Base-by-base conservation (phyloP, 1,139 yeast genomes). In the Debaryomyces psychrophilus region DNA sequence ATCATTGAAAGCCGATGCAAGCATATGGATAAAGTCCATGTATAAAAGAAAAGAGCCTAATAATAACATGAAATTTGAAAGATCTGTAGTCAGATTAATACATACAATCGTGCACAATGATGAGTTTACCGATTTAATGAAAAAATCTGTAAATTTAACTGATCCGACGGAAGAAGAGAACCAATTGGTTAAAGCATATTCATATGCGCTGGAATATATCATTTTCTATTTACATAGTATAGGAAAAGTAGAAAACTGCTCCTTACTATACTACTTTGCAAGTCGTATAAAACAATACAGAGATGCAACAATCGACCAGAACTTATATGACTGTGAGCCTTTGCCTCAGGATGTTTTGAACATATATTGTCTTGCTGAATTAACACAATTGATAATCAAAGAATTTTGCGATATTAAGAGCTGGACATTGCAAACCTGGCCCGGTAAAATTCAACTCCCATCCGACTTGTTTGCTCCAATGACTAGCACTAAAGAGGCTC, bases 381-480 rank as follows among this genome's bases (percentile, higher is more conserved):
- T 90, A 39, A 75, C 90, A 1, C 95, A 88, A 62, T 65, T 85
- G 50, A 69, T 82, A 4, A 72, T 90, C 38, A 78, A 83, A 47
- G 82, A 79, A 47, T 67, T 79, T 33, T 81, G 86, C 41, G 85
- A 80, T 36, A 59, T 64, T 14, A 81, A 77, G 56, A 75, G 73
- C 43, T 89, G 96, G 96, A 78, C 79, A 18, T 71, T 87, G 50
- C 80, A 83, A 27, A 82, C 92, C 0, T 90, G 93, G 83, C 95
- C 96, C 0, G 95, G 93, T 0, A 86, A 84, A 55, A 64, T 87
- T 25, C 79, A 79, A 29, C 65, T 90, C 23, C 85, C 95, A 0
- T 65, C 74, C 9, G 96, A 88, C 57, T 64, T 87, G 8, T 89
- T 76, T 63, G 68, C 73, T 9, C 82, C 87, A 0, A 83, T 85